Conservation (phyloP, 768 basidiomycete species). For the Paxillus involutus region DNA sequence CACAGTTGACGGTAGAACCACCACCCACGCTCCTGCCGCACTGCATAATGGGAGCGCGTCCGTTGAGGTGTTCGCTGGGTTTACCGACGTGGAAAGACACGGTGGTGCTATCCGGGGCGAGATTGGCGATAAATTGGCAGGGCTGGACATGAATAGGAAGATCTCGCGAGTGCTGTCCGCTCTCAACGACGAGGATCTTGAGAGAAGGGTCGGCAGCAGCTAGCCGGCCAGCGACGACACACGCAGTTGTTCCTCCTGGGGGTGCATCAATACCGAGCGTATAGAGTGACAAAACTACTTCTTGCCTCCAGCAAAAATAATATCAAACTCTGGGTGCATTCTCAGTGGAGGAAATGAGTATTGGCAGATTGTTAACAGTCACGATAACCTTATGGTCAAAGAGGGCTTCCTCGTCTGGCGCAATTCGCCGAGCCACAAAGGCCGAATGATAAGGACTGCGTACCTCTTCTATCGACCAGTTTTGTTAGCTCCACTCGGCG, state of each 20-base stretch:
- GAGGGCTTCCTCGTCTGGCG: too few relatives aligned
- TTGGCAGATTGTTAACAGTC: too few relatives aligned
- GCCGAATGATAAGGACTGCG: too few relatives aligned
- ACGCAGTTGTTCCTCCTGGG: slow-evolving; percentile 25
- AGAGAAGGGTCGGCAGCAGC: slow-evolving; percentile 23
- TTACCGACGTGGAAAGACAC: slow-evolving; percentile 8
- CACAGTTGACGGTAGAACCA: slow-evolving; percentile 23
- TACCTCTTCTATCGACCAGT: too few relatives aligned
- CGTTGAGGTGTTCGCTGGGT: slow-evolving; percentile 12
- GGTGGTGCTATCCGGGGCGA: slow-evolving; percentile 17
- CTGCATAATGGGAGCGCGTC: slow-evolving; percentile 10
- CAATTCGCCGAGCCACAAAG: too few relatives aligned
- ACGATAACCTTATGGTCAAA: too few relatives aligned
- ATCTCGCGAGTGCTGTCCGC: slow-evolving; percentile 20
- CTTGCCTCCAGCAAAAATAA: slow-evolving; percentile 57
- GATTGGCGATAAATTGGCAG: slow-evolving; percentile 14
- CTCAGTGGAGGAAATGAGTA: too few relatives aligned
- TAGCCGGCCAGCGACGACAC: slow-evolving; percentile 28
- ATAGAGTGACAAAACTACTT: not conserved
- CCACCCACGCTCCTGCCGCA: slow-evolving; percentile 27
- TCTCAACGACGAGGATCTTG: slow-evolving; percentile 27
- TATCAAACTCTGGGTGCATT: slow-evolving; percentile 33
- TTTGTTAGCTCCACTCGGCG: too few relatives aligned
- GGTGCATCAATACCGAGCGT: not conserved
- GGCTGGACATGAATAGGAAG: slow-evolving; percentile 21